phyloP scores from a whole-genome alignment of 495 filamentous ascomycete genomes.

The Astrothelium macrocarpum region DNA sequence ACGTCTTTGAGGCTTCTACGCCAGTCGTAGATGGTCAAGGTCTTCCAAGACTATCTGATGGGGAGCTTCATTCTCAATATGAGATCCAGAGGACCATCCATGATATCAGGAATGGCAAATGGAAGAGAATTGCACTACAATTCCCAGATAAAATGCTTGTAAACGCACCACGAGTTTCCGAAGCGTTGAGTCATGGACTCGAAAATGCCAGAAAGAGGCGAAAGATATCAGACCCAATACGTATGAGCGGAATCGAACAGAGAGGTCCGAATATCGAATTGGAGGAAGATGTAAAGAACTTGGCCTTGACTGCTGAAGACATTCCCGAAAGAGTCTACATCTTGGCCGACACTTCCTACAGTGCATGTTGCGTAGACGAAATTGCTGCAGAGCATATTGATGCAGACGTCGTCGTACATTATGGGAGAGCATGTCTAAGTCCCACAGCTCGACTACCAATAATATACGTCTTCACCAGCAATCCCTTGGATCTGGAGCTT shows the following conservation, averaged over 20 bases:
- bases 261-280: not conserved
- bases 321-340: constrained; percentile 57
- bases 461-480: constrained; percentile 80
- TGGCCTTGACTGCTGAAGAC: not conserved
- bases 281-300: constrained; percentile 5
- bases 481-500: constrained; percentile 48
- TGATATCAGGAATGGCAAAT: constrained; percentile 61
- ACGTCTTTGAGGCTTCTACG: constrained; percentile 59
- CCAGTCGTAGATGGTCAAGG: constrained; percentile 22
- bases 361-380: constrained; percentile 94
- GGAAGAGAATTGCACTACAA: constrained; percentile 74
- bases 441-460: constrained; percentile 84
- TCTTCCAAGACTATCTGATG: constrained; percentile 43
- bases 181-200: constrained; percentile 54
- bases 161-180: constrained; percentile 75
- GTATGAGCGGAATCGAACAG: constrained; percentile 6
- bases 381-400: constrained; percentile 90
- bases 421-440: constrained; percentile 83
- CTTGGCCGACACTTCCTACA: constrained; percentile 92
- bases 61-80: constrained; percentile 68
- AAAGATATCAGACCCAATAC: constrained; percentile 6
- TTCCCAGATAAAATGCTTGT: constrained; percentile 87
- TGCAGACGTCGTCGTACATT: constrained; percentile 89
- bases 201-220: constrained; percentile 22
- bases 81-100: constrained; percentile 73